Evolutionary conservation across 306 rosid species (phyloP).

Genomic region (Glycine soja): DNA sequence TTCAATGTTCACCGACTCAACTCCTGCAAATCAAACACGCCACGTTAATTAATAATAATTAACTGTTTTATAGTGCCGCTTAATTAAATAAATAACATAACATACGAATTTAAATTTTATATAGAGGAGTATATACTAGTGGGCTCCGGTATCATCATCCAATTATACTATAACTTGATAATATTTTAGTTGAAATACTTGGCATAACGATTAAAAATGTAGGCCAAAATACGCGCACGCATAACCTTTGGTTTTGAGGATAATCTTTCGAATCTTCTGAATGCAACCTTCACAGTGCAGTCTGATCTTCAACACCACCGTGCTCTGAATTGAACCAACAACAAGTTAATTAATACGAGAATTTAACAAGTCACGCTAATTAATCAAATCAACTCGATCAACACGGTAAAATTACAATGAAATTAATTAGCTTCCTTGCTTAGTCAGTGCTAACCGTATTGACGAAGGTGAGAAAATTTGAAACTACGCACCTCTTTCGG

Average conservation of each 20-base stretch:
- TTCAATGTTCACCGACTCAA: conserved; percentile 63
- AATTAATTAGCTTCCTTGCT: not conserved
- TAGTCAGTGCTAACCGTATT: conserved; percentile 7
- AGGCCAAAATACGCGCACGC: conserved; percentile 16
- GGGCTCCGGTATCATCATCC: not conserved
- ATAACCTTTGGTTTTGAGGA: conserved; percentile 66
- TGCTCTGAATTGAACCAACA: conserved; percentile 68
- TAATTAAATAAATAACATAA: not conserved
- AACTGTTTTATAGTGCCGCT: not conserved
- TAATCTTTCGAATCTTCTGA: conserved; percentile 64
- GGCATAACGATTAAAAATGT: not conserved
- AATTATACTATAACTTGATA: too few species aligned
- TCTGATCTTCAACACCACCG: conserved; percentile 73
- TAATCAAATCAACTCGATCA: not conserved
- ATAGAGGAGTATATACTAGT: not conserved
- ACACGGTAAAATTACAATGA: not conserved
- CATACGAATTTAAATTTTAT: not conserved
- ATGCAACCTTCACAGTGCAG: conserved; percentile 92
- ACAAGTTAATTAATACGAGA: not conserved
- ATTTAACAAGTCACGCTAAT: too few species aligned
- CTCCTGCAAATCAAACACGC: conserved; percentile 58
- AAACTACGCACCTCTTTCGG: conserved; percentile 57
- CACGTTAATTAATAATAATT: conserved; percentile 2
- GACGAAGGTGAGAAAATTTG: conserved; percentile 20
- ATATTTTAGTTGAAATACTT: not conserved